phyloP scores from a whole-genome alignment of 139 green algal species.

The Chlorella sp. region DNA sequence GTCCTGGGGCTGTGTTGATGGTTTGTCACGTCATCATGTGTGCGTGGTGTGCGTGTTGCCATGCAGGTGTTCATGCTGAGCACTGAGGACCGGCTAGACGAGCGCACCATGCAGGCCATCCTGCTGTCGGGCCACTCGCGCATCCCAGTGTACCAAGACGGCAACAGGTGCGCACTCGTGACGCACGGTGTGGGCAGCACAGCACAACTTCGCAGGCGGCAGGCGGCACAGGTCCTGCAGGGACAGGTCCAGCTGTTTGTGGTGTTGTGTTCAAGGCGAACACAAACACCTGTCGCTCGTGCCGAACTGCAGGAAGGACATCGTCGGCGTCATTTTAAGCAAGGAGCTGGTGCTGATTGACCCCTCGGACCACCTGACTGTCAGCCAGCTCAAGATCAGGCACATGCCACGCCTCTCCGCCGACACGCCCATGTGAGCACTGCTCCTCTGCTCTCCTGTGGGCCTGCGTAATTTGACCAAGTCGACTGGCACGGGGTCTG shows the following conservation, averaged over 20 bases:
- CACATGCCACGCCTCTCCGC: constrained; percentile 35
- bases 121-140: constrained; percentile 69
- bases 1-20: no score
- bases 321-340: constrained; percentile 75
- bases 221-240: no score
- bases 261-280: no score
- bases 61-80: constrained; percentile 38
- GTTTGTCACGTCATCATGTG: neutral
- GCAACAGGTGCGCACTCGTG: constrained; percentile 25
- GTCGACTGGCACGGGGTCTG: no score
- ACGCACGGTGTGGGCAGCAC: no score
- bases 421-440: constrained; percentile 30
- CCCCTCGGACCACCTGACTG: constrained; percentile 15
- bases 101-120: constrained; percentile 52
- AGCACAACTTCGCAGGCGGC: constrained; percentile 2
- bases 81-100: constrained; percentile 50
- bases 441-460: no score
- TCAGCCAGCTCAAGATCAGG: constrained; percentile 29
- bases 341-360: constrained; percentile 73
- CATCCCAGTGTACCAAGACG: constrained; percentile 67
- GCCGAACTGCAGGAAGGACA: constrained; percentile 33
- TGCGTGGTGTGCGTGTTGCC: neutral
- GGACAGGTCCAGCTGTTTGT: no score
- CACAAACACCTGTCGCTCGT: no score
- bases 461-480: no score